phyloP scores from a whole-genome alignment of 2,329 filamentous ascomycete species.

The Penicillium sp. region DNA sequence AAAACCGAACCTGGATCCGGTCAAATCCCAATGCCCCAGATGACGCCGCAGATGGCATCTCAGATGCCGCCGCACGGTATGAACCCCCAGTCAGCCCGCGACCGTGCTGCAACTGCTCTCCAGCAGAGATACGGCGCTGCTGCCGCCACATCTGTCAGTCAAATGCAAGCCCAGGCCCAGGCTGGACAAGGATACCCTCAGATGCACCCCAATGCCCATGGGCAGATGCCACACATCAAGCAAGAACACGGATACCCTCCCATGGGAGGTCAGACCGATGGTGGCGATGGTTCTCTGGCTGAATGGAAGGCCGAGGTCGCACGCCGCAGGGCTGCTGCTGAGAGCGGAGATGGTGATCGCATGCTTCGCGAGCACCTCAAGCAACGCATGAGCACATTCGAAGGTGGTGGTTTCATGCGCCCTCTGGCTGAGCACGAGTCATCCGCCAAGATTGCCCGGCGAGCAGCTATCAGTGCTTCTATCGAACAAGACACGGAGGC shows the following conservation, averaged over 20 bases:
- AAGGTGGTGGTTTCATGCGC: constrained; percentile 50
- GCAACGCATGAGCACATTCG: constrained; percentile 43
- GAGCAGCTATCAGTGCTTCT: constrained; percentile 29
- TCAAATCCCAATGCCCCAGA: constrained; percentile 32
- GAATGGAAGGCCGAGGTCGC: constrained; percentile 54
- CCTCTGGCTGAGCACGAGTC: constrained; percentile 43
- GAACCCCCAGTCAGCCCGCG: constrained; percentile 53
- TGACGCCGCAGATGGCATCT: constrained; percentile 29
- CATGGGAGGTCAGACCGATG: constrained; percentile 71
- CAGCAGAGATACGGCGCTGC: constrained; percentile 50
- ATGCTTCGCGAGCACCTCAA: constrained; percentile 46
- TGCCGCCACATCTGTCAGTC: constrained; percentile 46
- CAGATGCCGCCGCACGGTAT: constrained; percentile 34
- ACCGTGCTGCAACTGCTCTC: constrained; percentile 56
- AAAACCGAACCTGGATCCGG: constrained; percentile 55
- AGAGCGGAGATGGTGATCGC: constrained; percentile 40
- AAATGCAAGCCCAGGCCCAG: constrained; percentile 46
- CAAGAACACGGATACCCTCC: constrained; percentile 42
- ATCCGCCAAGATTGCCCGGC: constrained; percentile 40
- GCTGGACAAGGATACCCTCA: constrained; percentile 38
- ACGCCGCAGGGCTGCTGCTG: constrained; percentile 44
- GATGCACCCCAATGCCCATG: constrained; percentile 32
- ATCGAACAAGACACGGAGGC: constrained; percentile 5
- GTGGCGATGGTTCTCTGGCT: constrained; percentile 59
- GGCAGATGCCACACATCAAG: constrained; percentile 47